Base-by-base conservation (phyloP, 2,329 filamentous ascomycete genomes). In the Aspergillus fijiensis region DNA sequence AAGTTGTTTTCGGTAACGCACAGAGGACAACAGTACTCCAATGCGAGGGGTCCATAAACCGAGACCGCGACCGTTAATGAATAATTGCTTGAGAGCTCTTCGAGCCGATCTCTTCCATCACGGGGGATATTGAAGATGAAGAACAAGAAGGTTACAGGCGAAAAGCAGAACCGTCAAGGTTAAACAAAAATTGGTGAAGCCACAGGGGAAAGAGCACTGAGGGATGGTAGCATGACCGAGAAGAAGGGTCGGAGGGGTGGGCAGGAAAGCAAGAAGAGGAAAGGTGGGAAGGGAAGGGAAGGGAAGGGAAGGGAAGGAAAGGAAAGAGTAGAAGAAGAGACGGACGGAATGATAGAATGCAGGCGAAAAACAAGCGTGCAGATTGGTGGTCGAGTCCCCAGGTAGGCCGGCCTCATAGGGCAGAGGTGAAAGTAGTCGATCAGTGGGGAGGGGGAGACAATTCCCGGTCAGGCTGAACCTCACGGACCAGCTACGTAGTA, bases 31-130 rank as follows among this genome's bases (percentile, higher is more conserved):
- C n/a, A 47, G 27, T 27, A 39, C 19, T 27, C 35, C 29, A 39
- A 53, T 57, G 60, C 54, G 53, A 62, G 53, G 58, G 50, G 52
- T 51, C 54, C 58, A 56, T 51, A n/a, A 23, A 60, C 14, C 23
- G 25, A 50, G 21, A 29, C 39, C 16, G 16, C 27, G 23, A 14
- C 48, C 48, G 42, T 51, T 51, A 56, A 55, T 39, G 49, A 25
- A 27, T 45, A 6, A 45, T 25, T 57, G 55, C 42, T 39, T 21
- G 47, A 49, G 51, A n/a, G 21, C 21, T 21, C 49, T 35, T 16
- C 23, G 29, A 35, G 31, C 23, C 16, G 16, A 31, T 29, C 16
- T 33, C n/a, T 45, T 55, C 53, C 53, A 55, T 55, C 53, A 55
- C 42, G 53, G 33, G 48, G 19, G 25, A 11, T 54, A 29, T 48